Evolutionary conservation across 306 rosid species (phyloP), one percentile per base, ranked within the genome.

Genomic region (Trifolium dubium): DNA sequence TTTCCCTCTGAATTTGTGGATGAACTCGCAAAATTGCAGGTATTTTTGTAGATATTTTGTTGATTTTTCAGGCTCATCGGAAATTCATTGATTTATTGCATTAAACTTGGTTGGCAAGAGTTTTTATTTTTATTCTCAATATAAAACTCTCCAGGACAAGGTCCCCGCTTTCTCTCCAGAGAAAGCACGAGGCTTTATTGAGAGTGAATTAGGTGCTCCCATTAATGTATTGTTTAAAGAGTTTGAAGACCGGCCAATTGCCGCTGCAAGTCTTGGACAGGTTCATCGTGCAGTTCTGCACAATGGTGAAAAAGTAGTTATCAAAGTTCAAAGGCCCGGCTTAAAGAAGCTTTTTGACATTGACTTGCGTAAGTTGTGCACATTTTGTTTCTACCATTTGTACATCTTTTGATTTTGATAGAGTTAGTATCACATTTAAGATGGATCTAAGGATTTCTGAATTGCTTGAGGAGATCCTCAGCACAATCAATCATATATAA

Each of bases 201-300:
- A 92, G 87, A 87, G 84, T 34, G 98, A 92, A 77, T 83, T 92
- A 12, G 96, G 97, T 76, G 88, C 88, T 68, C 84, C 96, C 6
- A 59, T 92, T 14, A 74, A 83, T 31, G 35, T 85, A 13, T 71
- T 90, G 82, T 92, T 86, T 76, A 90, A 87, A 82, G 96, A 87
- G 85, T 92, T 90, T 47, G 97, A 90, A 82, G 96, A 92, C 74
- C 88, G 47, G 53, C 97, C 98, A 39, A 92, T 90, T 68, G 97
- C 98, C 70, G 98, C 98, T 63, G 97, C 98, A 56, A 92, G 98
- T 82, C 97, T 92, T 76, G 97, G 98, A 80, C 98, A 92, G 96
- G 98, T 93, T 65, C 98, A 93, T 80, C 95, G 97, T 2, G 98
- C 96, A 47, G 75, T 94, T 68, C 87, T 92, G 58, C 95, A 94